These are phyloP conservation scores for Neobulgaria alba DNA, from an alignment of 2,329 filamentous ascomycete species.

Conservation along the genomic window DNA sequence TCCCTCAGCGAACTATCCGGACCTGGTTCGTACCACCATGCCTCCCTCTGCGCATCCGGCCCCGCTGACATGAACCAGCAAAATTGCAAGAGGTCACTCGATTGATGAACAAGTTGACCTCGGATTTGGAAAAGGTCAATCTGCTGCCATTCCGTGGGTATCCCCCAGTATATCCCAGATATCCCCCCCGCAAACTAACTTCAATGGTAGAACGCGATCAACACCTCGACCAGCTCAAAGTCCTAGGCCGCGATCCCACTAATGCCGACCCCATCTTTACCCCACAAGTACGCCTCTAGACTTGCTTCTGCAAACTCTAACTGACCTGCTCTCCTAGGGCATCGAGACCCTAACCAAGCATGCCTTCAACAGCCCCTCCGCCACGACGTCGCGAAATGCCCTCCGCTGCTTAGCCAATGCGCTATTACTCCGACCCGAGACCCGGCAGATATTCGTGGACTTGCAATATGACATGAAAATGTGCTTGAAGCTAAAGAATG, in stretches of 20 bases:
- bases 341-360: constrained; percentile 64
- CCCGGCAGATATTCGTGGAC: constrained; percentile 66
- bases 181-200: too few relatives aligned
- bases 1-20: constrained; percentile 19
- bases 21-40: constrained; percentile 14
- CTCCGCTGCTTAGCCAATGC: constrained; percentile 81
- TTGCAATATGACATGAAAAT: constrained; percentile 58
- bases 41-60: not conserved
- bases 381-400: constrained; percentile 61
- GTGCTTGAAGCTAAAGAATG: constrained; percentile 62
- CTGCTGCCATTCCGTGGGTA: constrained; percentile 52
- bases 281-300: constrained; percentile 47
- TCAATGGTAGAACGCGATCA: constrained; percentile 62
- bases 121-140: constrained; percentile 51
- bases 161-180: not conserved
- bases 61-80: constrained; percentile 32
- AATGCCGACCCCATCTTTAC: constrained; percentile 79
- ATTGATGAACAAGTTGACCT: constrained; percentile 51
- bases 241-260: constrained; percentile 63
- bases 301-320: constrained; percentile 5
- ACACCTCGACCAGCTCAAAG: constrained; percentile 62
- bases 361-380: constrained; percentile 59
- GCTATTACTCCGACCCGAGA: constrained; percentile 58
- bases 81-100: constrained; percentile 61
- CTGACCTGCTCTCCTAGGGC: constrained; percentile 43